Evolutionary conservation across 768 basidiomycete species (phyloP).

Genomic region (Coprinopsis cinerea): DNA sequence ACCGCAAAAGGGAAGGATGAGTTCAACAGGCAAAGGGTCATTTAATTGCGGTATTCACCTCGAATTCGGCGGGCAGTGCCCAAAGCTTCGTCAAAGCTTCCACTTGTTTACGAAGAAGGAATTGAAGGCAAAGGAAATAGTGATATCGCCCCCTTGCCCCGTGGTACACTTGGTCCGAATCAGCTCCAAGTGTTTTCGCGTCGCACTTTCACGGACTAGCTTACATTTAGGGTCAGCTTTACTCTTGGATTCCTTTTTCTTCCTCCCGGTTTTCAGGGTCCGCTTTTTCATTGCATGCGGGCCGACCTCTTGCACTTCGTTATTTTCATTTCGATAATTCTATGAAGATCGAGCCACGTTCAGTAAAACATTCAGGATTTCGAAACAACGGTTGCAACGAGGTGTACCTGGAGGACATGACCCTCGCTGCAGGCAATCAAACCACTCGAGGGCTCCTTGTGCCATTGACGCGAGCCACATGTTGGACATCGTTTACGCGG

Average conservation of each 20-base stretch:
- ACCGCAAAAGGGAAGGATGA: conserved; percentile 1
- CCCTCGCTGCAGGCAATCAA: conserved; percentile 86
- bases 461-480: conserved; percentile 84
- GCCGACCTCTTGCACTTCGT: conserved; percentile 59
- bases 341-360: too few species aligned
- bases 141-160: conserved; percentile 73
- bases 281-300: conserved; percentile 63
- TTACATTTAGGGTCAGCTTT: conserved; percentile 56
- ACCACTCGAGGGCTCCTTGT: conserved; percentile 78
- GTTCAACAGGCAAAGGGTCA: conserved; percentile 4
- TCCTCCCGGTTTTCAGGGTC: conserved; percentile 49
- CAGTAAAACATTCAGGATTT: too few species aligned
- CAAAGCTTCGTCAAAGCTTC: conserved; percentile 52
- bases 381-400: neutral
- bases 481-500: conserved; percentile 62
- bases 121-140: conserved; percentile 81
- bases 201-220: conserved; percentile 11
- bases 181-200: conserved; percentile 3
- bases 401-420: conserved; percentile 76
- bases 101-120: conserved; percentile 75
- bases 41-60: conserved; percentile 44
- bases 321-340: conserved; percentile 81
- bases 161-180: conserved; percentile 62
- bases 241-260: conserved; percentile 45
- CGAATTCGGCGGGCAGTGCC: conserved; percentile 75